Base-by-base conservation (phyloP, 495 filamentous ascomycete genomes). In the Trichocladium antarcticum region DNA sequence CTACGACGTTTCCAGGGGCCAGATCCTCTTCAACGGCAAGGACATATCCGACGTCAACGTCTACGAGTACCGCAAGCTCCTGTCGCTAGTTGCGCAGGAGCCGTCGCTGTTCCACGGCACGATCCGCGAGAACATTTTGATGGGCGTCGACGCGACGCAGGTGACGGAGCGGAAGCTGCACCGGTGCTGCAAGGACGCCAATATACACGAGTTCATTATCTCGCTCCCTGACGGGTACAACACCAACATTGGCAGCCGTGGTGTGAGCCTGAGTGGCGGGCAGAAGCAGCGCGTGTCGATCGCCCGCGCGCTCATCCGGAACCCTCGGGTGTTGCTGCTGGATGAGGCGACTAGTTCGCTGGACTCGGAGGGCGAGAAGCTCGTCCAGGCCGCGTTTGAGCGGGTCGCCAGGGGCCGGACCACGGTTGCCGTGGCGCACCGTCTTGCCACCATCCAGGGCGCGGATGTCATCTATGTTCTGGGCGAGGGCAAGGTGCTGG, bases 291-390 rank as follows among this genome's bases (percentile, higher is more conserved):
- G 85, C 12, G 62, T 93, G 15, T 75, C 82, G 1, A 84, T 93
- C 43, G 86, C 87, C 1, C 66, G 87, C 17, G 85, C 86, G 0
- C 67, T 90, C 21, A 76, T 93, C 9, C 76, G 85, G 10, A 75
- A 83, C 38, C 85, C 87, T 4, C 67, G 72, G 38, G 66, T 90
- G 24, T 62, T 90, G 52, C 65, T 93, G 27, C 70, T 93, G 2
- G 86, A 93, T 56, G 86, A 93, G 63, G 82, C 85, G 1, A 90
- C 87, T 5, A 78, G 73, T 36, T 78, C 79, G n/a, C 67, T 89
- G 32, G 86, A 93, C 50, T 78, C 80, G 4, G 77, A 85, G 64
- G 79, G 75, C 15, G 85, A 92, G 68, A 74, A 74, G 55, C 63
- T 83, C 28, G 72, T 92, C 15, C 83, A 89, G 62, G 72, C 74